Evolutionary conservation across 2,329 filamentous ascomycete species (phyloP).

Genomic region (Aspergillus glaucus): DNA sequence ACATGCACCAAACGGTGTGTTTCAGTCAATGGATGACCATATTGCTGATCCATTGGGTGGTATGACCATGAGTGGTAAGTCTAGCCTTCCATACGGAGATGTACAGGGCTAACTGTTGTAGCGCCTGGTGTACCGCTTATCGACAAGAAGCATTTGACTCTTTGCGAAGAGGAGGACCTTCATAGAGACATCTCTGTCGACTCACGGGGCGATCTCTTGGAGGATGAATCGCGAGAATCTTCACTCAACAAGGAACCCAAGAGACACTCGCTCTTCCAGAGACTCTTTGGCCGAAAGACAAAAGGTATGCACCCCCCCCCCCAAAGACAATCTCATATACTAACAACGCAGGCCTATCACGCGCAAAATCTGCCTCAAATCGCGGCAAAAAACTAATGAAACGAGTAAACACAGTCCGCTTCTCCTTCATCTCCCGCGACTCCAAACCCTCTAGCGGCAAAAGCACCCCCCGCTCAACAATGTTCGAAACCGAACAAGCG

Average conservation of each 20-base stretch:
- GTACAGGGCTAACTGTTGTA: no score
- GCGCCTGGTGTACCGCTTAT: conserved; percentile 3
- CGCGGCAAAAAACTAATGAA: conserved; percentile 22
- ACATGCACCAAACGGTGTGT: conserved; percentile 21
- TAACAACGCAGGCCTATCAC: conserved; percentile 17
- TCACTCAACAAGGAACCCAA: conserved; percentile 5
- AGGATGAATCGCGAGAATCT: conserved; percentile 4
- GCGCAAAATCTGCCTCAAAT: conserved; percentile 15
- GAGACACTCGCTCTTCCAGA: conserved; percentile 19
- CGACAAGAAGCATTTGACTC: conserved; percentile 9
- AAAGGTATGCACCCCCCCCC: conserved; percentile 13
- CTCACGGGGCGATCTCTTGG: conserved; percentile 8
- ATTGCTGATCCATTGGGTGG: conserved; percentile 2
- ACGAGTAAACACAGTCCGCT: conserved; percentile 22
- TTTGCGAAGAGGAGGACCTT: conserved; percentile 18
- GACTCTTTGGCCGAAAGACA: conserved; percentile 19
- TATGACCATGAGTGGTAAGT: conserved; percentile 10
- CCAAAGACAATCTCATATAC: neutral
- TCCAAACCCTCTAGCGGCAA: conserved; percentile 11
- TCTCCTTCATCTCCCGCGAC: conserved; percentile 21
- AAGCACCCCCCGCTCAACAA: conserved; percentile 8
- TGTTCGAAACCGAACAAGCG: conserved; percentile 5
- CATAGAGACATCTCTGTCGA: conserved; percentile 4
- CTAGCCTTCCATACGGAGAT: no score
- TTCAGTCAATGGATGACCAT: conserved; percentile 10